phyloP scores from a whole-genome alignment of 208 protist species.

The Acanthamoeba triangularis region DNA sequence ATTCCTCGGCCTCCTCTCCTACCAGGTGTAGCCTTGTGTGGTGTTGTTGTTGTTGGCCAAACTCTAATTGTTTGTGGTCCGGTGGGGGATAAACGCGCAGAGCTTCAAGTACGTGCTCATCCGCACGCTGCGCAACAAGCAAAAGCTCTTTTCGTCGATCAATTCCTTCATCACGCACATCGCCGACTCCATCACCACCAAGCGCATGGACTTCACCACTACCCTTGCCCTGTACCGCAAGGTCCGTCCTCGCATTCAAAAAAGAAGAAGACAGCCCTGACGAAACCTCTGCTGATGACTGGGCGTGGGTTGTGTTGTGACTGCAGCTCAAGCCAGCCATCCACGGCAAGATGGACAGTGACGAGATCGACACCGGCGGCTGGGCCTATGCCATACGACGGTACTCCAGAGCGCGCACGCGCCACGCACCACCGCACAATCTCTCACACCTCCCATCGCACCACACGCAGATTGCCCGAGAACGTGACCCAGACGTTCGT shows the following conservation, averaged over 20 bases:
- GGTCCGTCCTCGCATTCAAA: too few relatives aligned
- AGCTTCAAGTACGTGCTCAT: conserved; percentile 50
- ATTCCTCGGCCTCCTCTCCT: background rate
- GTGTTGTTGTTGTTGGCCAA: background rate
- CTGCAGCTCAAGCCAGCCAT: conserved; percentile 92
- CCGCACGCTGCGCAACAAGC: conserved; percentile 7
- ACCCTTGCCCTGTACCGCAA: background rate
- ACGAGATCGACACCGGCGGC: conserved; percentile 92
- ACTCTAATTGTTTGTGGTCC: background rate
- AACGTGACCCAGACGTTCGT: conserved; percentile 93
- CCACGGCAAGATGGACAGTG: conserved; percentile 92
- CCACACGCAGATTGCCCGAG: conserved; percentile 90
- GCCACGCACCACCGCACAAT: too few relatives aligned
- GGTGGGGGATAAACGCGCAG: background rate
- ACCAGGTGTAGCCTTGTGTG: background rate
- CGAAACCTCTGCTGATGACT: background rate
- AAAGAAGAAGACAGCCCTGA: background rate
- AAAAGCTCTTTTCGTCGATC: conserved; percentile 39
- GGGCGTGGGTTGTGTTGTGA: background rate
- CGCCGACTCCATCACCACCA: conserved; percentile 14
- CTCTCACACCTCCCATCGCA: conserved; percentile 91
- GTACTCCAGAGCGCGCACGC: background rate
- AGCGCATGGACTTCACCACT: background rate
- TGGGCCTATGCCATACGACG: conserved; percentile 94
- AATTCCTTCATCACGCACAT: conserved; percentile 14